Evolutionary conservation across 495 filamentous ascomycete species (phyloP).

Genomic region (Tuber aestivum): DNA sequence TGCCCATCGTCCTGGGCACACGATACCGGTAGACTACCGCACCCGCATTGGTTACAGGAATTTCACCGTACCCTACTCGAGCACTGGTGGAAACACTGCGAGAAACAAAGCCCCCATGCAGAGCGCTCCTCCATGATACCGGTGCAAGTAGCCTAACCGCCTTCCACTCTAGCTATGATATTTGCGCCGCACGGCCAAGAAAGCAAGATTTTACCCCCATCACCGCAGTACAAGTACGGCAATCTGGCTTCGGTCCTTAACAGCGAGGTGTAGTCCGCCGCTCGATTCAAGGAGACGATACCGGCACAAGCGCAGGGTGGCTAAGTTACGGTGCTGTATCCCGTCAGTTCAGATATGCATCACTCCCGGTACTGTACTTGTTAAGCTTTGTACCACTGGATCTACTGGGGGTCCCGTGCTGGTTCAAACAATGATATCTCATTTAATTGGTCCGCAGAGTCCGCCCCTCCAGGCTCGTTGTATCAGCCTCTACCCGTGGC

Average conservation of each 20-base stretch:
- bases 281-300: not conserved
- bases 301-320: not conserved
- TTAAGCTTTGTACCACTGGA: not conserved
- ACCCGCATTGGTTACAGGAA: not conserved
- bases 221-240: not conserved
- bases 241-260: not conserved
- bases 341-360: not conserved
- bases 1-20: not conserved
- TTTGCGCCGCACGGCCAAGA: not conserved
- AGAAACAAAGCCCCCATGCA: not conserved
- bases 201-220: not conserved
- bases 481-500: not conserved
- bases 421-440: not conserved
- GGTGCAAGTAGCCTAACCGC: not conserved
- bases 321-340: not conserved
- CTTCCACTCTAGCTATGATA: not conserved
- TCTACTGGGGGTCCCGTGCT: not conserved
- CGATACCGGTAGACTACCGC: not conserved
- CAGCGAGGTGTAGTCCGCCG: not conserved
- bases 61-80: not conserved
- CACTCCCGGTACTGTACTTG: not conserved
- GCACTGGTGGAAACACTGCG: not conserved
- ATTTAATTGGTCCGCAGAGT: not conserved
- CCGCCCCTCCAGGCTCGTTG: not conserved
- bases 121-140: not conserved